Evolutionary conservation across 768 basidiomycete species (phyloP).

Genomic region (Rhodocollybia butyracea): DNA sequence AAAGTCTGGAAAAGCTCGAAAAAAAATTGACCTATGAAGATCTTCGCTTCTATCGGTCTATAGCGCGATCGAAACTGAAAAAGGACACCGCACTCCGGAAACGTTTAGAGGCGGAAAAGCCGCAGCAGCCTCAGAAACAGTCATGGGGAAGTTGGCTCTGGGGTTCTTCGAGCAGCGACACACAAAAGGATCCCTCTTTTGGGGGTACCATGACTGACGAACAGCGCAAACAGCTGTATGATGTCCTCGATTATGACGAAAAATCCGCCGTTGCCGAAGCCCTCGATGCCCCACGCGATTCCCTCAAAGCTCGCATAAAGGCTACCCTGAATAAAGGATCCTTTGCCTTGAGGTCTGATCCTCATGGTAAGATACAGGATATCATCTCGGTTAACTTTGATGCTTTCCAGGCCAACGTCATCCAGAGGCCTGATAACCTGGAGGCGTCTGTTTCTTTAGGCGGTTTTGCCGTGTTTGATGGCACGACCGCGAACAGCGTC

Average conservation of each 20-base stretch:
- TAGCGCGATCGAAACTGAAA: slow-evolving; percentile 82
- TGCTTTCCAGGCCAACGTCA: slow-evolving; percentile 75
- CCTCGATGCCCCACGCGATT: slow-evolving; percentile 73
- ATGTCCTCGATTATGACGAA: slow-evolving; percentile 90
- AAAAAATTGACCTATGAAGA: slow-evolving; percentile 88
- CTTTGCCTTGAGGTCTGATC: slow-evolving; percentile 76
- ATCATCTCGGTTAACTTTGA: slow-evolving; percentile 88
- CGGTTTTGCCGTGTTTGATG: slow-evolving; percentile 86
- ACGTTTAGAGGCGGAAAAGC: slow-evolving; percentile 64
- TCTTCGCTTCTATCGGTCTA: slow-evolving; percentile 94
- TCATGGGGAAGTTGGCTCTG: slow-evolving; percentile 81
- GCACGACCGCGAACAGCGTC: slow-evolving; percentile 75
- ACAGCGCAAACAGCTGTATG: slow-evolving; percentile 86
- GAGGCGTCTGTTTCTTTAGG: slow-evolving; percentile 84
- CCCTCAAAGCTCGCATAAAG: slow-evolving; percentile 69
- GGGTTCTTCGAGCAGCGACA: slow-evolving; percentile 48
- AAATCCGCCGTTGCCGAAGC: slow-evolving; percentile 67
- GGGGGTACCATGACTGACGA: slow-evolving; percentile 79
- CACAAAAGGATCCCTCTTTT: slow-evolving; percentile 54
- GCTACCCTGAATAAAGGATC: slow-evolving; percentile 86
- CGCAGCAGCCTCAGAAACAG: slow-evolving; percentile 44
- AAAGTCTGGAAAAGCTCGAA: slow-evolving; percentile 65
- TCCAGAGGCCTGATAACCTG: slow-evolving; percentile 85
- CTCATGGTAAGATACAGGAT: slow-evolving; percentile 59
- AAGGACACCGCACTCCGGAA: slow-evolving; percentile 78